Evolutionary conservation across 768 basidiomycete species (phyloP).

Genomic region (Podaxis sp.): DNA sequence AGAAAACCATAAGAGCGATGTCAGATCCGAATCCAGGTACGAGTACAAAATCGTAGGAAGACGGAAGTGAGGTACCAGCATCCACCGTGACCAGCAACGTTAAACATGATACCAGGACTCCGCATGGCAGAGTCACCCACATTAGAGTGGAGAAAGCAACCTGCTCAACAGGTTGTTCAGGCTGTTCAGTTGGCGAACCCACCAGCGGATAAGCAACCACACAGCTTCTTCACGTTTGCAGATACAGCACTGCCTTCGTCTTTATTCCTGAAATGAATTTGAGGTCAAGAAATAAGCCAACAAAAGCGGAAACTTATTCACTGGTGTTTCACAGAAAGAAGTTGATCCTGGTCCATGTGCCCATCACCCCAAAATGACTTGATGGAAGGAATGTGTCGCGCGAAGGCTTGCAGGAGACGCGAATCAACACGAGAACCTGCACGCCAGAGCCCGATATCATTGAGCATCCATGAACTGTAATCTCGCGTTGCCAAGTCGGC

Average conservation of each 20-base stretch:
- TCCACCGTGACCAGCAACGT: background rate
- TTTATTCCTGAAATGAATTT: background rate
- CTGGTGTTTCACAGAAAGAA: background rate
- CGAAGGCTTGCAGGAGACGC: constrained; percentile 30
- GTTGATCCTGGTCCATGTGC: constrained; percentile 11
- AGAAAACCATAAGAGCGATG: background rate
- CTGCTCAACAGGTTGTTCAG: background rate
- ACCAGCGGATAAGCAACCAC: background rate
- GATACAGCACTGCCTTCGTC: background rate
- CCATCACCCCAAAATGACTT: constrained; percentile 33
- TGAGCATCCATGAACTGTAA: constrained; percentile 35
- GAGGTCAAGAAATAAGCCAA: background rate
- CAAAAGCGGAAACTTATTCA: background rate
- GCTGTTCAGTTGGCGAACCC: background rate
- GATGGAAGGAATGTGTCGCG: constrained; percentile 34
- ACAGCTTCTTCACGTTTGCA: background rate
- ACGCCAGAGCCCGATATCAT: constrained; percentile 37
- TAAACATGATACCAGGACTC: background rate
- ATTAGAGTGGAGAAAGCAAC: background rate
- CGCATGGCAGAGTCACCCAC: background rate
- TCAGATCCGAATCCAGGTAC: background rate
- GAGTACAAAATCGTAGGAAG: background rate
- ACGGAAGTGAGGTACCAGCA: background rate
- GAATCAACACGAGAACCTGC: constrained; percentile 31
- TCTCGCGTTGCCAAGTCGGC: constrained; percentile 26